Evolutionary conservation across 257 asterid species (phyloP).

Genomic region (Euphrasia confusa): DNA sequence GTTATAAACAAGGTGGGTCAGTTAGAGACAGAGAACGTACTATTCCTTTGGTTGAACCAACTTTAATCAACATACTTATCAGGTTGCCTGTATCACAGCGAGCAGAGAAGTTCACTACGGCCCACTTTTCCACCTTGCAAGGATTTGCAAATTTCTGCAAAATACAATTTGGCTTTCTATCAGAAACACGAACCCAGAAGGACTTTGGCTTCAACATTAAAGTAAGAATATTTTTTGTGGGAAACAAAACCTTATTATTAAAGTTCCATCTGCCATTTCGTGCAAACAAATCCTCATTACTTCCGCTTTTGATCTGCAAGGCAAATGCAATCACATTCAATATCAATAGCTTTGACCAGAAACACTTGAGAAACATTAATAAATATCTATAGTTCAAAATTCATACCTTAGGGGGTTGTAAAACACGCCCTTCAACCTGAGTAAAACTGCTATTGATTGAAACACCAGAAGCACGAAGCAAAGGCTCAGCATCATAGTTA

Average conservation of each 20-base stretch:
- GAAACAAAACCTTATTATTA: slow-evolving; percentile 55
- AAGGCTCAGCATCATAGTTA: neutral
- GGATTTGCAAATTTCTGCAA: neutral
- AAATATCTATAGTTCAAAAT: neutral
- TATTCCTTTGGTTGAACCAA: slow-evolving; percentile 50
- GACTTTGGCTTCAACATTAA: neutral
- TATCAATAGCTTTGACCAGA: neutral
- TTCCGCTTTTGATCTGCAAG: slow-evolving; percentile 71
- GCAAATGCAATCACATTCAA: slow-evolving; percentile 8
- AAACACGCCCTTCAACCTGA: neutral
- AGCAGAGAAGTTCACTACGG: slow-evolving; percentile 12
- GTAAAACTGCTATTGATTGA: neutral
- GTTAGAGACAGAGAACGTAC: neutral
- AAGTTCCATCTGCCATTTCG: slow-evolving; percentile 91
- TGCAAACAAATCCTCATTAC: slow-evolving; percentile 67
- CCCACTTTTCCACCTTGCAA: neutral
- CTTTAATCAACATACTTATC: slow-evolving; percentile 51
- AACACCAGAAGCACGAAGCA: neutral
- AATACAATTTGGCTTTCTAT: neutral
- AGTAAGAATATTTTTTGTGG: neutral
- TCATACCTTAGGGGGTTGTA: neutral
- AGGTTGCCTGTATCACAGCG: slow-evolving; percentile 30
- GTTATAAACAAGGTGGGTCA: slow-evolving; percentile 17
- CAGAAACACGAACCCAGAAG: neutral
- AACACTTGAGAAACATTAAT: too few species aligned